These are phyloP conservation scores for Solanum chacoense DNA, from an alignment of 305 asterid genomes.

Conservation along the genomic window DNA sequence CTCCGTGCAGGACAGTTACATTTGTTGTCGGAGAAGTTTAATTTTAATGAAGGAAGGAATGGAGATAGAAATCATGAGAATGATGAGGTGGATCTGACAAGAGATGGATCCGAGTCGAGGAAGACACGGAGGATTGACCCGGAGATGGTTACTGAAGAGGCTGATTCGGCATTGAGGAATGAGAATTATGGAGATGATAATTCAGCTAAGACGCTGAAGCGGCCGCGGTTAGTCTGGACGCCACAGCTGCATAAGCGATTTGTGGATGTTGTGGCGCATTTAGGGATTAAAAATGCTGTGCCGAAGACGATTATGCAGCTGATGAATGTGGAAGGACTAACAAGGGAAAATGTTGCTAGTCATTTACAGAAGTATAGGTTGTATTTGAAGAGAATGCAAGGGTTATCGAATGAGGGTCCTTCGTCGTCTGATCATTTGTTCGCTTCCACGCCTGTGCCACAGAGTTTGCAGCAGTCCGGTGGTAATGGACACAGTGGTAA, in stretches of 20 bases:
- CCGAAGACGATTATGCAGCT: conserved; percentile 33
- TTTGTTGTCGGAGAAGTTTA: background rate
- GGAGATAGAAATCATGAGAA: background rate
- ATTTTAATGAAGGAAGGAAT: background rate
- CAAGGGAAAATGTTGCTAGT: conserved; percentile 36
- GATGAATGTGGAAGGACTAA: conserved; percentile 38
- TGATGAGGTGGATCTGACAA: conserved; percentile 4
- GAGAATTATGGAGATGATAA: conserved; percentile 1
- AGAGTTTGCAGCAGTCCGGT: conserved; percentile 1
- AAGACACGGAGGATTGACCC: conserved; percentile 6
- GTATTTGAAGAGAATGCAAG: conserved; percentile 37
- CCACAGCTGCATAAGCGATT: conserved; percentile 36
- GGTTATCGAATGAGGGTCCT: conserved; percentile 19
- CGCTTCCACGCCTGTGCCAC: conserved; percentile 18
- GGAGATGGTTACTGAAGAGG: conserved; percentile 1
- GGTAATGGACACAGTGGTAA: conserved; percentile 1
- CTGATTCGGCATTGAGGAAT: conserved; percentile 3
- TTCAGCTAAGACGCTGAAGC: conserved; percentile 10
- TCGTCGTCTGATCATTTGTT: conserved; percentile 21
- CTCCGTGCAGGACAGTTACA: background rate
- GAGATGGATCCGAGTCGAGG: conserved; percentile 13
- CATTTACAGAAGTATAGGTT: conserved; percentile 37
- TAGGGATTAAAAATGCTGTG: conserved; percentile 30
- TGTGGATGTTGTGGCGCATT: conserved; percentile 29
- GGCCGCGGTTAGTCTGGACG: conserved; percentile 26